A percentile compares a stretch with the other conserved stretches of the same genome.
phyloP scores from a whole-genome alignment of 345 rosid genomes.

The Syzygium oleosum region DNA sequence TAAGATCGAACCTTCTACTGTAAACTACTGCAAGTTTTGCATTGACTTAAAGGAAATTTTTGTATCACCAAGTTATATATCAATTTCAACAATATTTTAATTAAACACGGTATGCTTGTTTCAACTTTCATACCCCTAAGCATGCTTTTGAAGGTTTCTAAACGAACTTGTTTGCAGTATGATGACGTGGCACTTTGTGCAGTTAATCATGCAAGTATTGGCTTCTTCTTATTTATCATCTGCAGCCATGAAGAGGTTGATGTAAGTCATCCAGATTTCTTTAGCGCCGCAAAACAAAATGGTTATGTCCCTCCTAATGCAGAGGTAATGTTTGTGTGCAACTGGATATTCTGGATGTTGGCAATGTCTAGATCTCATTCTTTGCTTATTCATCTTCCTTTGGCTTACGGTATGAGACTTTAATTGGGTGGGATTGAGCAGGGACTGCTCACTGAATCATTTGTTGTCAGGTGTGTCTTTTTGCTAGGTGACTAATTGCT shows the following conservation, averaged over 20 bases:
- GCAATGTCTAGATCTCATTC: background rate
- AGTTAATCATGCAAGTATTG: background rate
- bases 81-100: background rate
- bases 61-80: background rate
- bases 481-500: background rate
- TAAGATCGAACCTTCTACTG: background rate
- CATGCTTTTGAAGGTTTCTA: background rate
- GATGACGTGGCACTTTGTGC: background rate
- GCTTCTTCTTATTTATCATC: slow-evolving; percentile 5
- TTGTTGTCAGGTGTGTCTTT: background rate
- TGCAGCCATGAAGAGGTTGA: slow-evolving; percentile 90
- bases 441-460: background rate
- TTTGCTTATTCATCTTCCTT: background rate
- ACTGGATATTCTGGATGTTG: background rate
- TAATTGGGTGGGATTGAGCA: background rate
- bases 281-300: slow-evolving; percentile 78
- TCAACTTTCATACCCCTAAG: background rate
- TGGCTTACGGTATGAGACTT: background rate
- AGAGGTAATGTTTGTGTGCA: slow-evolving; percentile 40
- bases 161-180: background rate
- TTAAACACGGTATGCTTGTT: background rate
- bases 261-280: slow-evolving; percentile 94
- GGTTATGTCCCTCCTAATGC: slow-evolving; percentile 83
- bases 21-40: background rate
- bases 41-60: background rate